phyloP scores from a whole-genome alignment of 2,329 filamentous ascomycete species.

The Blumeriella jaapii region DNA sequence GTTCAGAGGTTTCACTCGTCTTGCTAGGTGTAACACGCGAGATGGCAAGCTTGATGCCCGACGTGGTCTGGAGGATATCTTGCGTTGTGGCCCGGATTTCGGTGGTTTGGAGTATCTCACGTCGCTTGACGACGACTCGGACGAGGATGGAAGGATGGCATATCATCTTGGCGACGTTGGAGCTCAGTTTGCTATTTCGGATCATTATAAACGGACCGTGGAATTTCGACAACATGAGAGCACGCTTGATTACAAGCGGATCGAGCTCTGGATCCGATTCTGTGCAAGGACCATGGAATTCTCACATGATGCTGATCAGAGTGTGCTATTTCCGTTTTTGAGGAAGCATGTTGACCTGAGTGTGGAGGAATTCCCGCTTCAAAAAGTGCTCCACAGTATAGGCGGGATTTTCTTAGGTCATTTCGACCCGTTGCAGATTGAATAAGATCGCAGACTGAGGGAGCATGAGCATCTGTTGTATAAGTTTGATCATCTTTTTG shows the following conservation, averaged over 20 bases:
- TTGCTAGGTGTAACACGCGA: not conserved
- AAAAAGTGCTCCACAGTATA: too few species aligned
- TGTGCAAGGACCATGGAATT: constrained; percentile 10
- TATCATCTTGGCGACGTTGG: constrained; percentile 4
- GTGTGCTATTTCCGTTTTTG: not conserved
- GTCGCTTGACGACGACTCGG: not conserved
- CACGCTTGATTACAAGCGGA: constrained; percentile 6
- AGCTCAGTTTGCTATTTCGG: not conserved
- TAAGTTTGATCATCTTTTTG: too few species aligned
- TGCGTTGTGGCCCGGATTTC: not conserved
- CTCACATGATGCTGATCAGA: constrained; percentile 2
- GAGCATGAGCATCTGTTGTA: too few species aligned
- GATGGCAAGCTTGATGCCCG: not conserved
- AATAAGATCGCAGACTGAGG: too few species aligned
- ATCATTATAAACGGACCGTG: constrained; percentile 9
- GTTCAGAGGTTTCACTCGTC: not conserved
- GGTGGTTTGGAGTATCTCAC: not conserved
- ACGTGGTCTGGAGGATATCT: not conserved
- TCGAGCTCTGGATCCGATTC: constrained; percentile 14
- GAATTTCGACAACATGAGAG: constrained; percentile 21
- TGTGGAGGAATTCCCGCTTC: not conserved
- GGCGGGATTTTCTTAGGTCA: too few species aligned
- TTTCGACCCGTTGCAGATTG: too few species aligned
- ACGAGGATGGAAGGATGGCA: not conserved
- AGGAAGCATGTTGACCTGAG: not conserved